Evolutionary conservation across 1,284 basidiomycete genomes (phyloP), one percentile per base, ranked within the genome.

Genomic region (Naganishia sp.): DNA sequence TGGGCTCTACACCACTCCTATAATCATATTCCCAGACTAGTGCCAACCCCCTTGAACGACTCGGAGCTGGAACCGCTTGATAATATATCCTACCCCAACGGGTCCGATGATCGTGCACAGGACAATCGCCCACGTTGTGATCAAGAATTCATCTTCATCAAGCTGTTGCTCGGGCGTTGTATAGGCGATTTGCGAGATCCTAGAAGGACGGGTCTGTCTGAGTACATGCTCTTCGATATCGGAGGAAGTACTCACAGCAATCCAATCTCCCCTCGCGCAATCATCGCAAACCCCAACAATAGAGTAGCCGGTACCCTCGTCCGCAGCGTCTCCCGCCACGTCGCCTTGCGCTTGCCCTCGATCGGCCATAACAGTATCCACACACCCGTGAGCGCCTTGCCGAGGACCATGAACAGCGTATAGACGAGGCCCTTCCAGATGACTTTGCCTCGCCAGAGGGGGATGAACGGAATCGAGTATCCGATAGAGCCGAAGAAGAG

Each of bases 401-500:
- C 82, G 31, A 84, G 54, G 1, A 77, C 71, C 84, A 86, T 85
- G 23, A 85, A 72, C 0, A 84, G 41, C 1, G 83, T 74, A 64
- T 80, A 83, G 49, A 81, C 72, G 61, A 85, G 68, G 0, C 85
- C 84, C 46, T 79, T 75, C 85, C 85, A 86, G 60, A 85, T 74
- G 54, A 83, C 76, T 0, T 49, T 68, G 0, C 81, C 82, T 2
- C 71, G 71, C 77, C 82, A 85, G 17, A 86, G 75, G 0, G 79
- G 75, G 13, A 82, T 73, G 70, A 86, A 83, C 0, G 85, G 85
- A 45, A 86, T 83, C 0, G 83, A 82, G 65, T 81, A 82, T 1
- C 85, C 85, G 50, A 86, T 84, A 28, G 82, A 83, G 3, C 82
- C 80, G 69, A 86, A 86, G 78, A 86, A 85, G 32, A 86, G 75